phyloP scores from a whole-genome alignment of 202 grass and related monocot genomes.

The Tripidium arundinaceum region DNA sequence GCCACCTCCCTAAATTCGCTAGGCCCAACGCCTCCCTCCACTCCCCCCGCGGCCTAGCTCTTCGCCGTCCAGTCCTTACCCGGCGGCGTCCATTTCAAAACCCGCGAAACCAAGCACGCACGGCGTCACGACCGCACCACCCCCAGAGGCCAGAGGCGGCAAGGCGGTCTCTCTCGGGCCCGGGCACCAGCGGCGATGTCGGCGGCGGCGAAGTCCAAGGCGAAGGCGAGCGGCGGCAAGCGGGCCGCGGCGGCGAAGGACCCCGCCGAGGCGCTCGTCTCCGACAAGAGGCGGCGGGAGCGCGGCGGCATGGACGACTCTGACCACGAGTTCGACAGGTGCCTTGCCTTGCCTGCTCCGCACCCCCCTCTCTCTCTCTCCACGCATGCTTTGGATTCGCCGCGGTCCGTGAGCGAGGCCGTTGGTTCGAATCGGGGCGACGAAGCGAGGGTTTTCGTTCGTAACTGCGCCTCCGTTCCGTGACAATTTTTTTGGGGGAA shows the following conservation, averaged over 20 bases:
- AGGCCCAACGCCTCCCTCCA: not conserved
- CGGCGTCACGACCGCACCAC: not conserved
- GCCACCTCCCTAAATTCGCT: not conserved
- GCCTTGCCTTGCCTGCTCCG: not conserved
- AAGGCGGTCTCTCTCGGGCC: not conserved
- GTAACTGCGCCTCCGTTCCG: not conserved
- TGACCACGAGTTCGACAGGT: constrained; percentile 49
- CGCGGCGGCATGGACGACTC: constrained; percentile 43
- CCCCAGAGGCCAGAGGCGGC: not conserved
- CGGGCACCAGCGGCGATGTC: constrained; percentile 21
- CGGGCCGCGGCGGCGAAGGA: constrained; percentile 33
- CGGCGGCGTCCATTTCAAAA: constrained; percentile 14
- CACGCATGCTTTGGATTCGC: not conserved
- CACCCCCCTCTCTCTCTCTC: not conserved
- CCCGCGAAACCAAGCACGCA: not conserved
- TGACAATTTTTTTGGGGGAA: not conserved
- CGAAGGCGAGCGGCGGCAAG: constrained; percentile 42
- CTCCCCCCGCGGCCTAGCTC: not conserved
- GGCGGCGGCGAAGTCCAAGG: constrained; percentile 29
- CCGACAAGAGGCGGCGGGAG: constrained; percentile 41
- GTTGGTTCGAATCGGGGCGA: not conserved
- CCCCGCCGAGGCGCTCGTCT: constrained; percentile 21
- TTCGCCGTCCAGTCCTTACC: not conserved
- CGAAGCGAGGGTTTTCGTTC: constrained; percentile 24
- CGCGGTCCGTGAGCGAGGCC: not conserved